Percentiles rank a stretch among this genome's conserved stretches.
Conservation (phyloP, 176 grass and related monocot genomes). For the Elymus sibiricus region DNA sequence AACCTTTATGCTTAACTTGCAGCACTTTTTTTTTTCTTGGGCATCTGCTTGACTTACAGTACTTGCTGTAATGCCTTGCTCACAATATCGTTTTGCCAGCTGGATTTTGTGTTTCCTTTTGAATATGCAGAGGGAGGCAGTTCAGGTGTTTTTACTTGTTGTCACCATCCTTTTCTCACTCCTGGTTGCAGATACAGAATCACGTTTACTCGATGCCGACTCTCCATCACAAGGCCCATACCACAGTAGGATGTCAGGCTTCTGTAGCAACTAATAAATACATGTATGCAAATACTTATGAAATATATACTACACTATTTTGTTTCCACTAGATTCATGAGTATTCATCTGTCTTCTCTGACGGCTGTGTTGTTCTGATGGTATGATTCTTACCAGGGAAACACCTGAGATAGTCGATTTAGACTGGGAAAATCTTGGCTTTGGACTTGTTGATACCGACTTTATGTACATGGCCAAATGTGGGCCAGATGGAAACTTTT, state of each 20-base stretch:
- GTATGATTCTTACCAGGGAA: constrained; percentile 35
- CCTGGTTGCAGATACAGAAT: constrained; percentile 39
- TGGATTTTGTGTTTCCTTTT: not conserved
- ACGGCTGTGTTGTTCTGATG: not conserved
- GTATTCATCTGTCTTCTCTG: not conserved
- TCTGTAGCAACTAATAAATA: constrained; percentile 37
- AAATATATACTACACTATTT: not conserved
- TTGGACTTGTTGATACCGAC: constrained; percentile 64
- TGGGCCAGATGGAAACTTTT: constrained; percentile 60
- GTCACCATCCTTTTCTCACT: not conserved
- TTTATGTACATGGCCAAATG: constrained; percentile 72
- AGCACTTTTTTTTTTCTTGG: too few species aligned
- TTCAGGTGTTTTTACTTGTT: not conserved
- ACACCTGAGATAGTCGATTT: constrained; percentile 43
- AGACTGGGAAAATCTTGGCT: constrained; percentile 87
- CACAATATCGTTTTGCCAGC: not conserved
- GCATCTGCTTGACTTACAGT: too few species aligned
- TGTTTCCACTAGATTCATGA: not conserved
- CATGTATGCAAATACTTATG: constrained; percentile 38
- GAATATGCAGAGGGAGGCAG: not conserved
- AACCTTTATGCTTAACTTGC: not conserved
- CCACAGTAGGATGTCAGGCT: constrained; percentile 35
- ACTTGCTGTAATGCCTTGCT: not conserved
- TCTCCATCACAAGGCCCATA: constrained; percentile 23
- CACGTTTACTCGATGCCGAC: constrained; percentile 31